phyloP scores from a whole-genome alignment of 2,329 filamentous ascomycete species.

The Venturia pyrina region DNA sequence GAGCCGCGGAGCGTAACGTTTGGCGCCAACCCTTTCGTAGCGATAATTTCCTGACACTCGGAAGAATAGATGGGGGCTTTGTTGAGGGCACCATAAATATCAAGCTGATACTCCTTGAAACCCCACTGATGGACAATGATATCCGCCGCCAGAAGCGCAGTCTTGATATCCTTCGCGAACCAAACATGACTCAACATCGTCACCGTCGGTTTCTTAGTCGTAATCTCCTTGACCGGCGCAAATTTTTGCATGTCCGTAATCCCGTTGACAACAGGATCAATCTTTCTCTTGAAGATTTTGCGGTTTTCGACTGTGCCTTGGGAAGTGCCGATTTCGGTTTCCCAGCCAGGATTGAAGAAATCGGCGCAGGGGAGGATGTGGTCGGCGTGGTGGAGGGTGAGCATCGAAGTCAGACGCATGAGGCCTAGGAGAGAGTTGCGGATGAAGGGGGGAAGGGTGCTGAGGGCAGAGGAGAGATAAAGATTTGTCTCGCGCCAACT shows the following conservation, averaged over 20 bases:
- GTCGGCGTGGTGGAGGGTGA: conserved; percentile 45
- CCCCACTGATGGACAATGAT: conserved; percentile 57
- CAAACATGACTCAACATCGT: conserved; percentile 56
- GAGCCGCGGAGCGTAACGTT: conserved; percentile 45
- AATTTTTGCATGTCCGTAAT: conserved; percentile 56
- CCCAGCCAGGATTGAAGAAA: conserved; percentile 56
- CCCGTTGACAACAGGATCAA: conserved; percentile 56
- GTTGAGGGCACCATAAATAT: conserved; percentile 55
- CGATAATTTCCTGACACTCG: conserved; percentile 48
- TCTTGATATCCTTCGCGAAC: conserved; percentile 54
- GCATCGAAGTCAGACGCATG: conserved; percentile 30
- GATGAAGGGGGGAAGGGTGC: conserved; percentile 30
- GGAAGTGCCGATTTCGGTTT: conserved; percentile 50
- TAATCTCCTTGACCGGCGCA: conserved; percentile 48
- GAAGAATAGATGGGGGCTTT: conserved; percentile 52
- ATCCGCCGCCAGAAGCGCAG: conserved; percentile 51
- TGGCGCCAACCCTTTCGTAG: conserved; percentile 42
- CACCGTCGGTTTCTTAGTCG: conserved; percentile 49
- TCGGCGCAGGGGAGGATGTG: conserved; percentile 48
- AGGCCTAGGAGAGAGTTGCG: conserved; percentile 29
- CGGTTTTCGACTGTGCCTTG: conserved; percentile 47
- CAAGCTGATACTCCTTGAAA: conserved; percentile 53
- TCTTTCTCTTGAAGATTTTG: conserved; percentile 48
- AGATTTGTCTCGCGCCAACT: conserved; percentile 46
- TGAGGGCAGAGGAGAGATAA: conserved; percentile 31